These are phyloP conservation scores for Arachis hypogaea DNA, from an alignment of 306 rosid genomes.

Conservation along the genomic window DNA sequence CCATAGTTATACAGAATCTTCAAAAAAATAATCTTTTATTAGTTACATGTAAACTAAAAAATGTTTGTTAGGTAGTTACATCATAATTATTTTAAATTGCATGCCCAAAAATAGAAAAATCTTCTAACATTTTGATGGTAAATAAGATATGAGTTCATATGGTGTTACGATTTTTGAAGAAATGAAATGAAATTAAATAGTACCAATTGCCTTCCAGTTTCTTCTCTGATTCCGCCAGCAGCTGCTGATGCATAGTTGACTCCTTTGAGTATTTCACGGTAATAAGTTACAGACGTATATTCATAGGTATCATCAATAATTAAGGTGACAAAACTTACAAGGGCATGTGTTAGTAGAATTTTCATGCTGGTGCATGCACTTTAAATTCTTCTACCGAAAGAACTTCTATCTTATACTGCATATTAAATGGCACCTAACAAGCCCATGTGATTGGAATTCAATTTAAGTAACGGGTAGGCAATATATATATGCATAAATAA, in stretches of 20 bases:
- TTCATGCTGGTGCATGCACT: neutral
- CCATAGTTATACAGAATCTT: constrained; percentile 75
- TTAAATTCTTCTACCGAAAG: neutral
- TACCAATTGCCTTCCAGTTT: constrained; percentile 94
- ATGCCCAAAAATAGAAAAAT: constrained; percentile 60
- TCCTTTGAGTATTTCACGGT: constrained; percentile 65
- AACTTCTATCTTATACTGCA: constrained; percentile 2
- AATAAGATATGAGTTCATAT: constrained; percentile 40
- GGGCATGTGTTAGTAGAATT: no score
- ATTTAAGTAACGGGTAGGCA: constrained; percentile 10
- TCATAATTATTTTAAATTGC: constrained; percentile 30
- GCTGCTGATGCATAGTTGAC: constrained; percentile 97
- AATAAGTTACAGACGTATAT: no score
- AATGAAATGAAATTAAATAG: neutral
- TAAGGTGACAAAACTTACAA: no score
- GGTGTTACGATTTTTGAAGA: constrained; percentile 38
- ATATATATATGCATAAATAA: neutral
- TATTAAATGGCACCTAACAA: constrained; percentile 28
- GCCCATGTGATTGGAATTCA: constrained; percentile 39
- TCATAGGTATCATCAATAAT: no score
- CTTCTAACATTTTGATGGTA: no score
- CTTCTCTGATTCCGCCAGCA: constrained; percentile 86
- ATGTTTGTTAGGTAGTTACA: no score
- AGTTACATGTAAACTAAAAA: no score
- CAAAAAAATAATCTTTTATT: neutral